A percentile compares a stretch with the other conserved stretches of the same genome.
phyloP scores from a whole-genome alignment of 148 eudicot genomes.

The Beta vulgaris region DNA sequence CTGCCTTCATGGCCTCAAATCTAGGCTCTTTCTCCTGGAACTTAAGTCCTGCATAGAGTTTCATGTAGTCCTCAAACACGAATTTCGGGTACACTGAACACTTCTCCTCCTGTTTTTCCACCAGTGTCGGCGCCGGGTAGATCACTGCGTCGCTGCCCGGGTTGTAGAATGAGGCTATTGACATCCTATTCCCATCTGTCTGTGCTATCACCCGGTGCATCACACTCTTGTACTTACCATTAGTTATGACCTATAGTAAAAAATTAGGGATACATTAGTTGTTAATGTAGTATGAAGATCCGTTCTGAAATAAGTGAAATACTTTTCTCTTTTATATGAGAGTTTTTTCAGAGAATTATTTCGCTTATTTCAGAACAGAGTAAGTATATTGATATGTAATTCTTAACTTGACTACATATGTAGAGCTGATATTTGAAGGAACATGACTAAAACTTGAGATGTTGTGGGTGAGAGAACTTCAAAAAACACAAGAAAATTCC shows the following conservation, averaged over 20 bases:
- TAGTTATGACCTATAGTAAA: constrained; percentile 63
- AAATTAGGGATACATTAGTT: background rate
- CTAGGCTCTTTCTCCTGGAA: constrained; percentile 92
- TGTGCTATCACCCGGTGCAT: constrained; percentile 87
- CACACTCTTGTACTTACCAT: constrained; percentile 95
- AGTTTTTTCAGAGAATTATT: too few relatives aligned
- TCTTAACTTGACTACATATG: too few relatives aligned
- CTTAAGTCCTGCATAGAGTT: constrained; percentile 71
- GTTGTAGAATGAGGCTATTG: constrained; percentile 96
- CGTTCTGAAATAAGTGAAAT: too few relatives aligned
- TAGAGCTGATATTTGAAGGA: too few relatives aligned
- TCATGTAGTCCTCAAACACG: constrained; percentile 96
- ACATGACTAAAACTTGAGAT: too few relatives aligned
- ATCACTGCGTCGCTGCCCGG: constrained; percentile 91
- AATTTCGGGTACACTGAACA: constrained; percentile 58
- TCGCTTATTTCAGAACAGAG: too few relatives aligned
- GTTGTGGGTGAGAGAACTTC: too few relatives aligned
- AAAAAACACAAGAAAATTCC: too few relatives aligned
- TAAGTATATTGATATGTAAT: too few relatives aligned
- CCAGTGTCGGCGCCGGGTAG: constrained; percentile 68
- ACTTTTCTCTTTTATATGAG: too few relatives aligned
- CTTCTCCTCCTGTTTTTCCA: constrained; percentile 45
- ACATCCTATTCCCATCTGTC: constrained; percentile 76
- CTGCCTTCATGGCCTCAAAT: constrained; percentile 76
- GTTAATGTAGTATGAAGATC: too few relatives aligned